Conservation (phyloP, 768 basidiomycete species). For the Boletus huronensis region DNA sequence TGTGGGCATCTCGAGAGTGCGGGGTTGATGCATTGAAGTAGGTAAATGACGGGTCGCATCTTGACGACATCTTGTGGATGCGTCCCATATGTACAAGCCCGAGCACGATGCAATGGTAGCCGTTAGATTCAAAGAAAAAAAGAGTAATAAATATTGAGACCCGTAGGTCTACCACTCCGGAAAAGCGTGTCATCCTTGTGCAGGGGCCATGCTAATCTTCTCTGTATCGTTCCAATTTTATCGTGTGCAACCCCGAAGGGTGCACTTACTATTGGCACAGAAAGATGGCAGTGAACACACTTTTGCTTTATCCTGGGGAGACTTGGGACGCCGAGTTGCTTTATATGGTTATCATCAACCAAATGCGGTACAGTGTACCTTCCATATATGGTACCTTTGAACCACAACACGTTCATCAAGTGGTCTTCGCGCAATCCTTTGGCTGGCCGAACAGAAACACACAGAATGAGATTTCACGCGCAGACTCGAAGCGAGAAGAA, state of each 20-base stretch:
- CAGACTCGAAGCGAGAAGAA: not conserved
- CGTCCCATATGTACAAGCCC: too few relatives aligned
- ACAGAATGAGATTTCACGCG: not conserved
- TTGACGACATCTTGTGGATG: not conserved
- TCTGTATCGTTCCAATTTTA: constrained; percentile 99
- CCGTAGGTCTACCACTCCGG: constrained; percentile 75
- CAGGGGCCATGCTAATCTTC: constrained; percentile 99
- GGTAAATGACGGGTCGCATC: not conserved
- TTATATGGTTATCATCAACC: not conserved
- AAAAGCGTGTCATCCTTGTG: constrained; percentile 99
- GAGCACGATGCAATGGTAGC: too few relatives aligned
- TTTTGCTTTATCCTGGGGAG: constrained; percentile 22
- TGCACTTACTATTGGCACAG: constrained; percentile 35
- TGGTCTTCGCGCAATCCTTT: not conserved
- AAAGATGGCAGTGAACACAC: not conserved
- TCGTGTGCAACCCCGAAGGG: constrained; percentile 93
- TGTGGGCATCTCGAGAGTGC: not conserved
- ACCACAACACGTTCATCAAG: not conserved
- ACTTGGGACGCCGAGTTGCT: constrained; percentile 1
- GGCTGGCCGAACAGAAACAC: not conserved
- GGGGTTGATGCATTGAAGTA: not conserved
- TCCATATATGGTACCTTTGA: not conserved
- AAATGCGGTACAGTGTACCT: not conserved
- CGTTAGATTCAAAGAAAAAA: constrained; percentile 3
- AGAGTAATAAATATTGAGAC: constrained; percentile 39